Evolutionary conservation across 2,329 filamentous ascomycete species (phyloP), one percentile per base, ranked within the genome.

Genomic region (Aspergillus spinulosporus): DNA sequence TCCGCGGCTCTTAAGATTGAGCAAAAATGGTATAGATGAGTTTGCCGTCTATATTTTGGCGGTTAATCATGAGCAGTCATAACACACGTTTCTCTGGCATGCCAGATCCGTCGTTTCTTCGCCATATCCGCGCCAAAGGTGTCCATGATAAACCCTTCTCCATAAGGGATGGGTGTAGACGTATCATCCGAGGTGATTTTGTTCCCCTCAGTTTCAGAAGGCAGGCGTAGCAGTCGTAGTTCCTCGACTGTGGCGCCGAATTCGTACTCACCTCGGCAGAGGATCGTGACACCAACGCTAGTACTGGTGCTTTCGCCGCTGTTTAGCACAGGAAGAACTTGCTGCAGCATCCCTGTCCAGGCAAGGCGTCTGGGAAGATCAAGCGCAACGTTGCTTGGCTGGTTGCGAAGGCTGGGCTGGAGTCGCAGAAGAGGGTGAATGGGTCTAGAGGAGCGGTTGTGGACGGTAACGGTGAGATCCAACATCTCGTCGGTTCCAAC

Each of bases 321-420:
- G 4, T 74, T 72, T 1, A 96, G 69, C 5, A 83, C 68, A 0
- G 88, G 85, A 0, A 96, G 76, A 1, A 84, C 80, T 66, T 87
- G 87, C 74, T 97, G 92, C 56, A 96, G 74, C 31, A 89, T 86
- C 1, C 92, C 92, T 62, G 91, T 93, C 87, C 90, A 94, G 1
- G 87, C 87, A 52, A 96, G 82, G 61, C 91, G 90, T 67, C 90
- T 87, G 42, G 88, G 88, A 55, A 93, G 84, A 69, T 96, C 92
- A 12, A 96, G 82, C 2, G 90, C 88, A 11, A 89, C 80, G 58
- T 85, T 86, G 49, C 84, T 80, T 0, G 88, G 84, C 12, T 92
- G 85, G 66, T 92, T 84, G 44, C 88, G 84, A 12, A 96, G 81
- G 49, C 86, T 84, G 0, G 92, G 92, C 71, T 92, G 84, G 11